Conservation (phyloP, 306 rosid genomes). For the Sesbania bispinosa region DNA sequence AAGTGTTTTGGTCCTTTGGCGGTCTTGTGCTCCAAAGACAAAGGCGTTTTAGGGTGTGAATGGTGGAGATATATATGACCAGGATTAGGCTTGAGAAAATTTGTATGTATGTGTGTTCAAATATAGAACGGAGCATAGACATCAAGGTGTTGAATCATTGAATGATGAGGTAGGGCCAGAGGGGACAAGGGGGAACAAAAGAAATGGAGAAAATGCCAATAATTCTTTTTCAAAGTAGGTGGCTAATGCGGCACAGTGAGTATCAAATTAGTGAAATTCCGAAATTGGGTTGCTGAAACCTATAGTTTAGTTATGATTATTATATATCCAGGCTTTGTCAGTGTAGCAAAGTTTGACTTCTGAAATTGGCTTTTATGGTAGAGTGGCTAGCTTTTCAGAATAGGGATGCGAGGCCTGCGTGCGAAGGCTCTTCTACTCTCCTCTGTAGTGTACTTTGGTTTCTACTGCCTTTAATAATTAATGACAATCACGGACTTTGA, state of each 20-base stretch:
- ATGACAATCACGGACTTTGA: no score
- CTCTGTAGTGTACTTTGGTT: no score
- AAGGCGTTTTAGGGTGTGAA: slow-evolving; percentile 20
- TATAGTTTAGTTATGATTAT: neutral
- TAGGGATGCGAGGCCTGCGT: neutral
- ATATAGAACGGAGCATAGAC: neutral
- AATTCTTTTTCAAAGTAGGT: slow-evolving; percentile 38
- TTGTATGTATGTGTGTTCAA: slow-evolving; percentile 3
- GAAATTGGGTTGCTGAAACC: neutral
- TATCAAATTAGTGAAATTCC: slow-evolving; percentile 20
- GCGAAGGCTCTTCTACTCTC: neutral
- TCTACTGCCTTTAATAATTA: no score
- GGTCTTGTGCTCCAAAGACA: slow-evolving; percentile 17
- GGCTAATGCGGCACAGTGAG: slow-evolving; percentile 14
- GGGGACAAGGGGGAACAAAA: slow-evolving; percentile 28
- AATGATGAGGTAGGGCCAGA: slow-evolving; percentile 19
- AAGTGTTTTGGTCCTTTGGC: slow-evolving; percentile 9
- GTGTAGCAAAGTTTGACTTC: slow-evolving; percentile 34
- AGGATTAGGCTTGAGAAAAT: neutral
- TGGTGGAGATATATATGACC: slow-evolving; percentile 12
- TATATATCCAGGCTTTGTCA: neutral
- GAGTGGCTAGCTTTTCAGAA: slow-evolving; percentile 11
- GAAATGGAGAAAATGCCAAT: slow-evolving; percentile 19
- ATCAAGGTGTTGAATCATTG: slow-evolving; percentile 22
- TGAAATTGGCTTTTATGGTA: slow-evolving; percentile 6